These are phyloP conservation scores for Balakata baccata DNA, from an alignment of 345 rosid species.

Conservation along the genomic window DNA sequence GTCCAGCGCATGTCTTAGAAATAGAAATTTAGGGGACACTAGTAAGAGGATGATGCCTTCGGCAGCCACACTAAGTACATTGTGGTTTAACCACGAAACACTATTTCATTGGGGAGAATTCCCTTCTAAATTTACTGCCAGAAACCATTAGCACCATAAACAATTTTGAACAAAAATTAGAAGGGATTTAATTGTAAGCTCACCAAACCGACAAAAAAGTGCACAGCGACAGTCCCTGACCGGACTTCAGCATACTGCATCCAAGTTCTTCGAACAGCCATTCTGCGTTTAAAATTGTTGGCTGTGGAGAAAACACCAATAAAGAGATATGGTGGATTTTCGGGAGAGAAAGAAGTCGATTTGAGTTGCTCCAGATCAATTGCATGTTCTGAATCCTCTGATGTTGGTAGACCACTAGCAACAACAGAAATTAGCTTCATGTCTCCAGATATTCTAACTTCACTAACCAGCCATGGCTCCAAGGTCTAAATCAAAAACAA, in stretches of 20 bases:
- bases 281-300: slow-evolving; percentile 88
- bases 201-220: slow-evolving; percentile 98
- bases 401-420: slow-evolving; percentile 88
- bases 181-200: slow-evolving; percentile 23
- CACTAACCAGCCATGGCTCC: slow-evolving; percentile 96
- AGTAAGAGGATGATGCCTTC: not conserved
- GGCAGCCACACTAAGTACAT: not conserved
- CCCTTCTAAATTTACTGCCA: not conserved
- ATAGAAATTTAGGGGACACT: not conserved
- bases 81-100: not conserved
- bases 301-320: slow-evolving; percentile 94
- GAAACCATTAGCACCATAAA: not conserved
- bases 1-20: not conserved
- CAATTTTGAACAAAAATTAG: not conserved
- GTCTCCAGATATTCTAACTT: slow-evolving; percentile 81
- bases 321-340: slow-evolving; percentile 63
- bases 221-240: slow-evolving; percentile 77
- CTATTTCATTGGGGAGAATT: not conserved
- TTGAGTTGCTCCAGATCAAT: slow-evolving; percentile 63
- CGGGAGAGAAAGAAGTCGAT: slow-evolving; percentile 56
- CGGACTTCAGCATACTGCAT: slow-evolving; percentile 84
- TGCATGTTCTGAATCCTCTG: slow-evolving; percentile 78
- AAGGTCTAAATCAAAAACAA: slow-evolving; percentile 53
- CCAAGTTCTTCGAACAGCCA: slow-evolving; percentile 99
- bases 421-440: slow-evolving; percentile 62